Conservation (phyloP, 2,329 filamentous ascomycete genomes). For the Tolypocladium amazonense region DNA sequence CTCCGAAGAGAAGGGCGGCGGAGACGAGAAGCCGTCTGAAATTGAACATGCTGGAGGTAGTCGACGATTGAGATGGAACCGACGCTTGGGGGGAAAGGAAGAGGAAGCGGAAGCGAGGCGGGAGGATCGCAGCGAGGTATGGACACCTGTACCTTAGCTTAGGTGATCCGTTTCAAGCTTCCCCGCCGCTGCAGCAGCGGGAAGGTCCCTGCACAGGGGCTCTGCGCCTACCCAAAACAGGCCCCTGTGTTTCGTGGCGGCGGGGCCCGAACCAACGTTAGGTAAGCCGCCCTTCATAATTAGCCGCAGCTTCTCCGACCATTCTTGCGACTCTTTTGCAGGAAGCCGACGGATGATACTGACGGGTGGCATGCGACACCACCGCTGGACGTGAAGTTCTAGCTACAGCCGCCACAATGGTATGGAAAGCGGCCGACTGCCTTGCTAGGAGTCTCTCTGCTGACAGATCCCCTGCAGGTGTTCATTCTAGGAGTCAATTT, state of each 20-base stretch:
- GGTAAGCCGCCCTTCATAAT: conserved; percentile 3
- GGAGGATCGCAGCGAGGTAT: neutral
- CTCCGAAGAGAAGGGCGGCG: conserved; percentile 64
- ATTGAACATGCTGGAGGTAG: conserved; percentile 55
- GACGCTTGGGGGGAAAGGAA: neutral
- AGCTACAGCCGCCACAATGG: conserved; percentile 7
- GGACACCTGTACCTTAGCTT: conserved; percentile 10
- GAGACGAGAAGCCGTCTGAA: conserved; percentile 61
- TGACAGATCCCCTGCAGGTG: conserved; percentile 38
- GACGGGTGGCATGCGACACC: neutral
- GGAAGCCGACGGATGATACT: neutral
- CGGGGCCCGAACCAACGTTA: neutral
- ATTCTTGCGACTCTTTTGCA: neutral
- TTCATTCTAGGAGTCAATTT: conserved; percentile 85
- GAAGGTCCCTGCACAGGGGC: neutral
- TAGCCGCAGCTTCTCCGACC: conserved; percentile 17
- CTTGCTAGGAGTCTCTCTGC: neutral
- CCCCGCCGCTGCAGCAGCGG: conserved; percentile 4
- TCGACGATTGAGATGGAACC: conserved; percentile 6
- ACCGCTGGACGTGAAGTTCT: neutral
- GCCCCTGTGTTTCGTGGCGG: neutral
- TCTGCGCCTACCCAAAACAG: neutral
- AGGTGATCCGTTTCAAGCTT: conserved; percentile 6
- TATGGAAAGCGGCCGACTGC: neutral
- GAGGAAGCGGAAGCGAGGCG: neutral